phyloP scores from a whole-genome alignment of 1,284 basidiomycete genomes.

The Uromyces viciae-fabae region DNA sequence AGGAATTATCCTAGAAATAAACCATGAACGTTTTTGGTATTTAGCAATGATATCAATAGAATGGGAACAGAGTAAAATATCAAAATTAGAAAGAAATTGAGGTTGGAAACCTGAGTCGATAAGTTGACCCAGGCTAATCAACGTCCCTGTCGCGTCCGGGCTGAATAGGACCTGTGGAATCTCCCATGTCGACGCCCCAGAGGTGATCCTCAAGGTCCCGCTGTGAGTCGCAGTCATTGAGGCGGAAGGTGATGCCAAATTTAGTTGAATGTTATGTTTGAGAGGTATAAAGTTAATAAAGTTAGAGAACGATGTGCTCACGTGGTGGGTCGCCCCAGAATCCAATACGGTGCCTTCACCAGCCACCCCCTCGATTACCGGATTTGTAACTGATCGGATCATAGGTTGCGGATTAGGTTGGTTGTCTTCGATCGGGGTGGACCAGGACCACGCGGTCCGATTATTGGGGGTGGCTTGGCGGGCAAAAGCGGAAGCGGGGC shows the following conservation, averaged over 20 bases:
- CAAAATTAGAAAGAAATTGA: neutral
- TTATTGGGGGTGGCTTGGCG: no score
- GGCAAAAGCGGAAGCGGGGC: no score
- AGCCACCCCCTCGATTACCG: no score
- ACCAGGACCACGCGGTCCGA: no score
- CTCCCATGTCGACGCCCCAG: neutral
- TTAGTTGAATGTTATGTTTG: neutral
- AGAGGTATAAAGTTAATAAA: neutral
- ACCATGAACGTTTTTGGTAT: neutral
- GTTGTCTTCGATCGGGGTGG: no score
- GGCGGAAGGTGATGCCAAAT: neutral
- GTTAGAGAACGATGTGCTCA: conserved; percentile 1
- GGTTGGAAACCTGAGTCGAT: neutral
- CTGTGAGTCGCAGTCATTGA: neutral
- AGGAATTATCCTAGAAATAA: neutral
- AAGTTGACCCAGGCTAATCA: neutral
- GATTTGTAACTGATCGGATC: no score
- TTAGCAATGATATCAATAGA: neutral
- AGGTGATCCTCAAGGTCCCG: neutral
- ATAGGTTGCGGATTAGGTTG: no score
- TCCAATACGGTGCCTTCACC: neutral
- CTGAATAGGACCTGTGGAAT: neutral
- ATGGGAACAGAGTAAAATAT: neutral
- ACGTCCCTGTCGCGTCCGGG: neutral
- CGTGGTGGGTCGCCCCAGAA: conserved; percentile 12